These are phyloP conservation scores for Irpex sp. DNA, from an alignment of 1,284 basidiomycete genomes.

Conservation along the genomic window DNA sequence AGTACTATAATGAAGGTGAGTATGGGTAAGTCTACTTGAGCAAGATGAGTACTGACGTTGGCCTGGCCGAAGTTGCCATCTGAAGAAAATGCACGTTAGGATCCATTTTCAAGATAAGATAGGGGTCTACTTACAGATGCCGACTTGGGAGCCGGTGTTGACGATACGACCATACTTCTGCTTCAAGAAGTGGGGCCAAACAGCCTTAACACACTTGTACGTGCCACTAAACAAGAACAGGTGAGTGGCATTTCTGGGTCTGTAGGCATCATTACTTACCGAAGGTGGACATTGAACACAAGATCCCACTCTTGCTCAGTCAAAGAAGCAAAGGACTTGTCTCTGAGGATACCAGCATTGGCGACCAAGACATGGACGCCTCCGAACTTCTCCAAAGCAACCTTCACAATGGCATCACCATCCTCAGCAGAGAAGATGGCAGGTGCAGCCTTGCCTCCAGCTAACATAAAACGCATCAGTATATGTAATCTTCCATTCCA, in stretches of 20 bases:
- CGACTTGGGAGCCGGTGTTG: constrained; percentile 91
- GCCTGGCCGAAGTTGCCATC: constrained; percentile 95
- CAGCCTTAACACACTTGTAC: constrained; percentile 87
- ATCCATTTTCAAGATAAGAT: not conserved
- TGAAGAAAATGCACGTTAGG: constrained; percentile 26
- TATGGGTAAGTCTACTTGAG: not conserved
- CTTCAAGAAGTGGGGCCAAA: constrained; percentile 96
- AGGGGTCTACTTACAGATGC: constrained; percentile 66
- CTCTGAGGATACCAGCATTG: constrained; percentile 93
- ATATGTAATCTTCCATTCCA: constrained; percentile 2
- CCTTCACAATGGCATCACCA: constrained; percentile 87
- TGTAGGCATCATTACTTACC: constrained; percentile 33
- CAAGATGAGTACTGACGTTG: too few relatives aligned
- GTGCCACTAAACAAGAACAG: constrained; percentile 44
- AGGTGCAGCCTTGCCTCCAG: constrained; percentile 85
- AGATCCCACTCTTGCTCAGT: constrained; percentile 93
- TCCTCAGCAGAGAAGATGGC: constrained; percentile 90
- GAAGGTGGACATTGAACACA: constrained; percentile 87
- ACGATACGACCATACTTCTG: constrained; percentile 97
- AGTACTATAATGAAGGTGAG: constrained; percentile 51
- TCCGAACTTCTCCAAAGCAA: constrained; percentile 86
- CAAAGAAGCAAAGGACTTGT: constrained; percentile 90
- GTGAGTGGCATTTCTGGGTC: not conserved
- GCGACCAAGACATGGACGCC: constrained; percentile 87
- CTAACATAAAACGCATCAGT: constrained; percentile 32